These are phyloP conservation scores for Hypoxylon rubiginosum DNA, from an alignment of 2,329 filamentous ascomycete genomes.

Conservation along the genomic window DNA sequence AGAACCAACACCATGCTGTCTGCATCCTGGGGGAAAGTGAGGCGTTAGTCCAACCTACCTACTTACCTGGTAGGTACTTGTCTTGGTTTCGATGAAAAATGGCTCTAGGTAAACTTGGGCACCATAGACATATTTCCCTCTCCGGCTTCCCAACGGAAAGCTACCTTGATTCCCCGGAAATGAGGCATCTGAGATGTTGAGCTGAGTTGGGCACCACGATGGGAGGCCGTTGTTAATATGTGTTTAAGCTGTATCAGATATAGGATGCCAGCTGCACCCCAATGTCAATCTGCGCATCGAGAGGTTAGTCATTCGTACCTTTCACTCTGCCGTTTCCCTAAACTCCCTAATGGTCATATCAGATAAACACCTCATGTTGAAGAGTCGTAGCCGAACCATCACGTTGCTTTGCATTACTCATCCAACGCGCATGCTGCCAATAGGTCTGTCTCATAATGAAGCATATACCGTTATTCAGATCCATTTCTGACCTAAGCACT, in stretches of 20 bases:
- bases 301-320: not conserved
- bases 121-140: not conserved
- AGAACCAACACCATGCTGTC: conserved; percentile 5
- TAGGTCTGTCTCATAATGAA: conserved; percentile 1
- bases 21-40: not conserved
- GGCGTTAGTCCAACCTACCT: conserved; percentile 9
- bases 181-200: not conserved
- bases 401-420: conserved; percentile 9
- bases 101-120: not conserved
- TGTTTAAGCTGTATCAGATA: not conserved
- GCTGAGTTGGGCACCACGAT: not conserved
- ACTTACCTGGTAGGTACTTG: not conserved
- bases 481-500: not conserved
- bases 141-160: not conserved
- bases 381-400: not conserved
- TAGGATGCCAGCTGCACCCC: not conserved
- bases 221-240: not conserved
- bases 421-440: conserved; percentile 1
- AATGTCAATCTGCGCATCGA: conserved; percentile 7
- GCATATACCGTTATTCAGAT: not conserved
- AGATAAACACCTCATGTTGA: not conserved
- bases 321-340: not conserved
- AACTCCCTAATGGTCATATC: not conserved
- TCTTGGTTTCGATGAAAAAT: not conserved
- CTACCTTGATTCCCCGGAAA: not conserved